Conservation (phyloP, 2,329 filamentous ascomycete species). For the Ambrosiella cleistominuta region DNA sequence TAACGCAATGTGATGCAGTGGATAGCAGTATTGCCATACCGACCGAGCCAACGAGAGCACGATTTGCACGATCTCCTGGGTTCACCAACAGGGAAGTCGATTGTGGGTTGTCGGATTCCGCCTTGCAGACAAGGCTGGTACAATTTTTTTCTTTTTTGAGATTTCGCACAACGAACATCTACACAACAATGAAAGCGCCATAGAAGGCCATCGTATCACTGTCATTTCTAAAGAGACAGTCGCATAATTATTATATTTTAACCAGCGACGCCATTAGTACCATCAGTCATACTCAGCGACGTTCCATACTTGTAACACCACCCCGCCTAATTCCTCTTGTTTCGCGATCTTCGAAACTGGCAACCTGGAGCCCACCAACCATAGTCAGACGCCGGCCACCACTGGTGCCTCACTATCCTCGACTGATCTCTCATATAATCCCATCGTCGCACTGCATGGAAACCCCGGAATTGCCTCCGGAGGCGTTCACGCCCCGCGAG, state of each 20-base stretch:
- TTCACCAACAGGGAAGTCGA: background rate
- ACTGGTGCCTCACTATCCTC: background rate
- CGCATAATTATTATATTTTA: too few species aligned
- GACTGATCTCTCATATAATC: background rate
- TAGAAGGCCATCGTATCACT: background rate
- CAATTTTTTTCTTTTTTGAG: background rate
- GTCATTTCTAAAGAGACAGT: background rate
- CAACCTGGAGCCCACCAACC: too few species aligned
- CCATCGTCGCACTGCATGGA: slow-evolving; percentile 9
- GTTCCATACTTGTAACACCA: too few species aligned
- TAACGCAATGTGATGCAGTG: too few species aligned
- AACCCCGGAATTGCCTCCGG: slow-evolving; percentile 11
- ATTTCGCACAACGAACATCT: background rate
- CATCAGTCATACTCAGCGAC: too few species aligned
- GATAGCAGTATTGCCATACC: too few species aligned
- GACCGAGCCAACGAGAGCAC: too few species aligned
- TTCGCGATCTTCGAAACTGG: too few species aligned
- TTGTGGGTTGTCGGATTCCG: background rate
- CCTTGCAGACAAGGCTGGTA: slow-evolving; percentile 7
- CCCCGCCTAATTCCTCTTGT: too few species aligned
- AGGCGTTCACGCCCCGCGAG: slow-evolving; percentile 66
- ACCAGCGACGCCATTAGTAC: too few species aligned
- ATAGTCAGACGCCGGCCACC: too few species aligned
- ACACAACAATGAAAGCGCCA: background rate
- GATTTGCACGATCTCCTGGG: background rate